Percentiles rank a stretch among this genome's conserved stretches.
Evolutionary conservation across 257 asterid species (phyloP).

Genomic region (Ligustrum vulgare): DNA sequence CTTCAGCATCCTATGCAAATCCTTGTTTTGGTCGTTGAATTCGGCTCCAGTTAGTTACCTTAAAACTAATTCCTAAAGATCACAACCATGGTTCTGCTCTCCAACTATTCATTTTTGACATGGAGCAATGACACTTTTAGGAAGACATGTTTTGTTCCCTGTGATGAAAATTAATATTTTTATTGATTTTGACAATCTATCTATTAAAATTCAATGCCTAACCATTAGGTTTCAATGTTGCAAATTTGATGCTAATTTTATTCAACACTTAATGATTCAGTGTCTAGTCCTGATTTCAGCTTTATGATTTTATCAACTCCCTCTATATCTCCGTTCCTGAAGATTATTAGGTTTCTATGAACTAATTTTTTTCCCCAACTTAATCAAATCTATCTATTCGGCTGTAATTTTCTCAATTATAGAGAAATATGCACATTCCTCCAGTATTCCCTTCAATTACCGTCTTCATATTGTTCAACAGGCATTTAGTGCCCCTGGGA

Average conservation of each 20-base stretch:
- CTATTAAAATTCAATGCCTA: not conserved
- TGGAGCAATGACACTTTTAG: not conserved
- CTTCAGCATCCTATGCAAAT: not conserved
- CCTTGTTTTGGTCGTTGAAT: not conserved
- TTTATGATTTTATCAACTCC: not conserved
- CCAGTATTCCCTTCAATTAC: not conserved
- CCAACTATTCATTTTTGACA: not conserved
- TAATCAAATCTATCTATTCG: not conserved
- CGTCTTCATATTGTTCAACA: not conserved
- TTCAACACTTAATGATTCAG: not conserved
- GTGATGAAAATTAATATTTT: not conserved
- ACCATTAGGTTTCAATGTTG: not conserved
- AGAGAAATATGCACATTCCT: not conserved
- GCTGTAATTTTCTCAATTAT: not conserved
- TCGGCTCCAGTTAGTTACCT: not conserved
- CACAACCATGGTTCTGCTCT: not conserved
- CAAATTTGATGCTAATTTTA: not conserved
- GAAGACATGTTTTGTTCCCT: not conserved
- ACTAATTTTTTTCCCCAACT: not conserved
- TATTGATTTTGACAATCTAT: not conserved
- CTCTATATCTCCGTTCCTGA: not conserved
- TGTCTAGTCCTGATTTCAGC: not conserved
- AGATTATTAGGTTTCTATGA: not conserved
- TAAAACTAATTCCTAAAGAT: not conserved
- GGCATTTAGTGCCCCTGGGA: not conserved